These are phyloP conservation scores for Phytophthora ramorum DNA, from an alignment of 352 stramenopile genomes.

Conservation along the genomic window DNA sequence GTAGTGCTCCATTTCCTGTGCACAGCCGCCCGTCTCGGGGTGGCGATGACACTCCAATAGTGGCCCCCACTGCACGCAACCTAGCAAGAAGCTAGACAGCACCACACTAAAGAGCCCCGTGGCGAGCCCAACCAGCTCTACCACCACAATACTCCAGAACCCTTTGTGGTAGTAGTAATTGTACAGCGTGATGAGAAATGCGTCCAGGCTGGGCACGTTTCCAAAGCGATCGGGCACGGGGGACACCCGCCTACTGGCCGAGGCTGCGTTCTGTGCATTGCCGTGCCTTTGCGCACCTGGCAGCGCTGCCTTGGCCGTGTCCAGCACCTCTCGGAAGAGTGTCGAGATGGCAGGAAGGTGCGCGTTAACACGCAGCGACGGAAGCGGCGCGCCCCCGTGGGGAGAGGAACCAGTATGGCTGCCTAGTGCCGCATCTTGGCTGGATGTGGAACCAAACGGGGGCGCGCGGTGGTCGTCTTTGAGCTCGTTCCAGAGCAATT, in stretches of 20 bases:
- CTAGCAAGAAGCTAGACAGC: conserved; percentile 95
- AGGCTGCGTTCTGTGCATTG: conserved; percentile 9
- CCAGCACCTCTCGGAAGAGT: conserved; percentile 72
- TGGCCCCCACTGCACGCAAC: conserved; percentile 95
- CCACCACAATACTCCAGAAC: conserved; percentile 89
- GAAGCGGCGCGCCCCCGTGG: conserved; percentile 37
- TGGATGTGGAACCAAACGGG: conserved; percentile 25
- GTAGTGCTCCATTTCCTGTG: conserved; percentile 73
- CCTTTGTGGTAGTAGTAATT: conserved; percentile 95
- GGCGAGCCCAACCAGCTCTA: conserved; percentile 92
- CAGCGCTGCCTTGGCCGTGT: conserved; percentile 58
- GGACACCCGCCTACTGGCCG: conserved; percentile 28
- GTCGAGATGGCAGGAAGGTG: conserved; percentile 83
- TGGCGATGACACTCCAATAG: conserved; percentile 85
- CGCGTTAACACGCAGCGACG: conserved; percentile 70
- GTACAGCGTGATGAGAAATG: conserved; percentile 94
- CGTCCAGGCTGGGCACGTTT: conserved; percentile 88
- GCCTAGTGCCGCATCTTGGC: conserved; percentile 36
- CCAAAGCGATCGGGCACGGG: conserved; percentile 73
- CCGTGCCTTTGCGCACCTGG: conserved; percentile 18
- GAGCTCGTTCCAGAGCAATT: conserved; percentile 85
- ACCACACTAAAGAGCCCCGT: conserved; percentile 97
- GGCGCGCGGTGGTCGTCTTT: conserved; percentile 59
- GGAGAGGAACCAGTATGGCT: conserved; percentile 16
- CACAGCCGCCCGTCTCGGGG: conserved; percentile 82